Conservation (phyloP, 1,139 yeast species). For the Pichiaceae sp. region DNA sequence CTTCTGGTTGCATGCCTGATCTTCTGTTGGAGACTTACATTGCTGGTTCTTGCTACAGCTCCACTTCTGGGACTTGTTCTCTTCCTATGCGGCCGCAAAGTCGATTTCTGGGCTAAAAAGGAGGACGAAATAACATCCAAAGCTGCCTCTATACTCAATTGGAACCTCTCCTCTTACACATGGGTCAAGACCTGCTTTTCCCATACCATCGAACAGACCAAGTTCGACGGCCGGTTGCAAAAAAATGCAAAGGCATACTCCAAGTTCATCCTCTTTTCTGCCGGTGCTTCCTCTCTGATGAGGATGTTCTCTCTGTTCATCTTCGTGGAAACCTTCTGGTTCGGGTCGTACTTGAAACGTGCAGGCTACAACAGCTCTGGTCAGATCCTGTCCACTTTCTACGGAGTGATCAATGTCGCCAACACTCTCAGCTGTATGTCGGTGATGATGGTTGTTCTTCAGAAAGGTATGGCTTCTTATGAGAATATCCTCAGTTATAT, state of each 20-base stretch:
- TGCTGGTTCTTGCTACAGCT: conserved; percentile 60
- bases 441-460: conserved; percentile 45
- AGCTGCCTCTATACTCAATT: conserved; percentile 57
- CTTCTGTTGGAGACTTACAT: conserved; percentile 78
- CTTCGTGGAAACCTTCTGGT: conserved; percentile 92
- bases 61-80: conserved; percentile 57
- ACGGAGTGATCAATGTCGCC: conserved; percentile 69
- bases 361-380: conserved; percentile 43
- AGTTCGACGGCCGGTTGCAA: conserved; percentile 32
- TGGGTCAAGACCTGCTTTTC: conserved; percentile 60
- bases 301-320: conserved; percentile 54
- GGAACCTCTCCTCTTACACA: conserved; percentile 56
- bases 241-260: conserved; percentile 41
- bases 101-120: conserved; percentile 38
- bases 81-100: conserved; percentile 40
- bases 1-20: conserved; percentile 60
- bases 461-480: conserved; percentile 59
- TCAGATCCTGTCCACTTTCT: conserved; percentile 72
- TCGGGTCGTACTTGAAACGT: conserved; percentile 62
- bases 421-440: conserved; percentile 45
- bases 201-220: conserved; percentile 39
- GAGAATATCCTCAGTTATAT: conserved; percentile 28
- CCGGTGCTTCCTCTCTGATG: conserved; percentile 51
- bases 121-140: conserved; percentile 51
- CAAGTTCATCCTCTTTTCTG: conserved; percentile 37